These are phyloP conservation scores for Hygrocybe punicea DNA, from an alignment of 768 basidiomycete species.

Conservation along the genomic window DNA sequence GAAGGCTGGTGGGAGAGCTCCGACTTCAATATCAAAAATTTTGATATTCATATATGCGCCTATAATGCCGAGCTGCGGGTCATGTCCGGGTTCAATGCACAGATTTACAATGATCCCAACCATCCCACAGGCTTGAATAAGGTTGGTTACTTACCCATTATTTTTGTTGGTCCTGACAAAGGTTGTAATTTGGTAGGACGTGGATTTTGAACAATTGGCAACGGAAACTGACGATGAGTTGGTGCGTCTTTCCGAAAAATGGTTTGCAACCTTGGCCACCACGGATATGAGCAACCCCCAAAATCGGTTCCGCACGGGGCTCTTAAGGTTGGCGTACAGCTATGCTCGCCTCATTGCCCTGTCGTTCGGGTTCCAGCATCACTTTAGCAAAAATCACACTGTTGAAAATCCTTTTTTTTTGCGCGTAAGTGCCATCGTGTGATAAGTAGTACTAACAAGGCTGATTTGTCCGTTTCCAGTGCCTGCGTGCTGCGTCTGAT, in stretches of 20 bases:
- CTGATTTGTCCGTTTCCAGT: slow-evolving; percentile 38
- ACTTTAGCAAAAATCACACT: slow-evolving; percentile 57
- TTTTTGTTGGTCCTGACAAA: neutral
- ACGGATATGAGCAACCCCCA: slow-evolving; percentile 55
- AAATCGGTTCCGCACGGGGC: slow-evolving; percentile 57
- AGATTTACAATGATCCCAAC: slow-evolving; percentile 68
- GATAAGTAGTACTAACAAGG: neutral
- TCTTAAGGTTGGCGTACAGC: slow-evolving; percentile 60
- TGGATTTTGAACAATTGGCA: slow-evolving; percentile 63
- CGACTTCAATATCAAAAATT: slow-evolving; percentile 62
- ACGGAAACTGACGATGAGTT: slow-evolving; percentile 67
- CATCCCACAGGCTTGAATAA: slow-evolving; percentile 77
- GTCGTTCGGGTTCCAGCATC: slow-evolving; percentile 76
- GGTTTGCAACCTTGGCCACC: slow-evolving; percentile 52
- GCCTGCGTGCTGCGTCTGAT: slow-evolving; percentile 62
- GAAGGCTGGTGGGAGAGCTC: slow-evolving; percentile 70
- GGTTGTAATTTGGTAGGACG: slow-evolving; percentile 38
- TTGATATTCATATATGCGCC: slow-evolving; percentile 76
- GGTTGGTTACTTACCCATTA: slow-evolving; percentile 34
- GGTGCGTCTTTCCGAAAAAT: slow-evolving; percentile 50
- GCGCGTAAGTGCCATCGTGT: slow-evolving; percentile 48
- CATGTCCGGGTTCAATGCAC: slow-evolving; percentile 55
- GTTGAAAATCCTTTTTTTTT: slow-evolving; percentile 65
- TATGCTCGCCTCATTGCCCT: slow-evolving; percentile 67
- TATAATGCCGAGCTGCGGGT: slow-evolving; percentile 74